Conservation (phyloP, 257 asterid genomes). For the Nicotiana tomentosiformis region DNA sequence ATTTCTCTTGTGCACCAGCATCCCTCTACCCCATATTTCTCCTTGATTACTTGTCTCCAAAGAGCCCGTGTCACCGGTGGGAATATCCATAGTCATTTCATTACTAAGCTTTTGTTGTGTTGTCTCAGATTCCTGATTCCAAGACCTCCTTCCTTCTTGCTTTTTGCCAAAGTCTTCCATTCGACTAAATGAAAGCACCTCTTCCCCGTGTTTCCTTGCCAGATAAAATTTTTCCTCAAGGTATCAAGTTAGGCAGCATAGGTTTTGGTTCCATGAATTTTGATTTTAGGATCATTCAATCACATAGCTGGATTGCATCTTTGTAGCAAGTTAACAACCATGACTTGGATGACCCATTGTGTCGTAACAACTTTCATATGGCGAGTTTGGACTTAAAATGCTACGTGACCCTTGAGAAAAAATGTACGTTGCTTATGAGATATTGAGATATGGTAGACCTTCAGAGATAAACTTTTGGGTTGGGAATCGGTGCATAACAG, state of each 20-base stretch:
- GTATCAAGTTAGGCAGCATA: neutral
- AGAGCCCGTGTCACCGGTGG: no score
- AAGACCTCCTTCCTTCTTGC: no score
- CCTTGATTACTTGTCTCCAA: neutral
- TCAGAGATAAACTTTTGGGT: neutral
- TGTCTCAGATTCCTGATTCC: no score
- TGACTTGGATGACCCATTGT: neutral
- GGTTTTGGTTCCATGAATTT: neutral
- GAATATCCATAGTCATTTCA: no score
- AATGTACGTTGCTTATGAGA: neutral
- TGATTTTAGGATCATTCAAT: neutral
- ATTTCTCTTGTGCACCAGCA: neutral
- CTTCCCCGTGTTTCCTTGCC: no score
- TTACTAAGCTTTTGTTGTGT: no score
- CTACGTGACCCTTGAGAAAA: neutral
- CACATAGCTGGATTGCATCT: neutral
- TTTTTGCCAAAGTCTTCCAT: no score
- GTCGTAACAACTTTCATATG: neutral
- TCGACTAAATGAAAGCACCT: no score
- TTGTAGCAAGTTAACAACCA: neutral
- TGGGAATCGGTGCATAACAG: neutral
- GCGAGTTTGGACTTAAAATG: neutral
- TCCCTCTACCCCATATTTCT: neutral
- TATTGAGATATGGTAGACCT: neutral
- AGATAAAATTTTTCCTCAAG: no score